These are phyloP conservation scores for Petunia hybrid DNA, from an alignment of 305 asterid species.

Conservation along the genomic window DNA sequence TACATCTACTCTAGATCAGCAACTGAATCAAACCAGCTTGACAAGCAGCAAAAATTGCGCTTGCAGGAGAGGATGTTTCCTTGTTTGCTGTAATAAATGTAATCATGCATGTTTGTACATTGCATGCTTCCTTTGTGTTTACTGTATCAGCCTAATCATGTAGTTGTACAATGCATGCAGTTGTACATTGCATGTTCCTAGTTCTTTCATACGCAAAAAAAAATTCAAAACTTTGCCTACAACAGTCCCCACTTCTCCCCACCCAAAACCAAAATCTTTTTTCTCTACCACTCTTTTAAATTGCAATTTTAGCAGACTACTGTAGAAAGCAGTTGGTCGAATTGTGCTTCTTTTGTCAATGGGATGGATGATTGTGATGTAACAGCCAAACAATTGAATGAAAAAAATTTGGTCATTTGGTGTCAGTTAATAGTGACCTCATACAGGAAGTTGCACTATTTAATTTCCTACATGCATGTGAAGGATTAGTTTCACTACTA, in stretches of 20 bases:
- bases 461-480: conserved; percentile 13
- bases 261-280: not conserved
- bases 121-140: conserved; percentile 20
- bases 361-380: conserved; percentile 13
- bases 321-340: conserved; percentile 24
- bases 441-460: not conserved
- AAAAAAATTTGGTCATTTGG: conserved; percentile 10
- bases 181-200: conserved; percentile 25
- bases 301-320: conserved; percentile 11
- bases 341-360: not conserved
- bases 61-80: conserved; percentile 11
- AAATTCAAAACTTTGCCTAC: not conserved
- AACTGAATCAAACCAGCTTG: not conserved
- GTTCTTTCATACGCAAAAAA: conserved; percentile 24
- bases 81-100: not conserved
- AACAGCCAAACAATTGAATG: not conserved
- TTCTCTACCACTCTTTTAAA: not conserved
- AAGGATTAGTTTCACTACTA: not conserved
- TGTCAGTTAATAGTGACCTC: conserved; percentile 30
- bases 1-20: not conserved
- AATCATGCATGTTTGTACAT: not conserved
- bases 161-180: conserved; percentile 3
- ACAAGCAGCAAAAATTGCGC: conserved; percentile 12
- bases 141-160: conserved; percentile 1
- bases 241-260: not conserved